Base-by-base conservation (phyloP, 1,284 basidiomycete genomes). In the Acaromyces ingoldii region DNA sequence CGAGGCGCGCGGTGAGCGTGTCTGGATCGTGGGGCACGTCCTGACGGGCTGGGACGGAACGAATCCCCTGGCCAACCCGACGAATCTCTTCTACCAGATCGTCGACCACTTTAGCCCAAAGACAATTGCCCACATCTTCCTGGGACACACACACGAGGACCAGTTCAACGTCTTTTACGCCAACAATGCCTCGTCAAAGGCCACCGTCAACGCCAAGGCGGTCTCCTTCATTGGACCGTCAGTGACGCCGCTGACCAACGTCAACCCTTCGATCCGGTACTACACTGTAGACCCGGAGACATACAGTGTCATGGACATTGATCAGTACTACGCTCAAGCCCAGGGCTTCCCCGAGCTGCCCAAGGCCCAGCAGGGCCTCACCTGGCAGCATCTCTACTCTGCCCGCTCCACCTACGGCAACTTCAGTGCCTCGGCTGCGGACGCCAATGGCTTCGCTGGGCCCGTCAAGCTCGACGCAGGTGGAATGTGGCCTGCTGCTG, bases 111-210 rank as follows among this genome's bases (percentile, higher is more conserved):
- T 82, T 75, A 84, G 87, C 4, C 79, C 80, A 13, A 85, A 88
- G 68, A 85, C 88, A 52, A 87, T 89, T 55, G 84, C 85, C 26
- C 84, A 85, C 84, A 61, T 88, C 39, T 88, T 89, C 78, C 88
- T 81, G 65, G 87, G 87, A 1, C 88, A 89, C 70, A 85, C 85
- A 1, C 87, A 89, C 59, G 86, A 89, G 71, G 88, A 89, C 70
- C 81, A 87, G 74, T 72, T 87, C 51, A 83, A 82, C 83, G 82
- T 89, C 41, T 89, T 82, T 74, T 89, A 89, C 68, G 84, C 87
- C 67, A 87, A 87, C 70, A 86, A 79, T 30, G 88, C 84, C 1
- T 76, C 76, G 24, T 28, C 37, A n/a, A 48, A 15, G 10, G 24
- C 29, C 17, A 38, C 49, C 1, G 39, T 52, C 11, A 25, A 46